Base-by-base conservation (phyloP, 352 stramenopile genomes). In the Globisporangium yorkense region DNA sequence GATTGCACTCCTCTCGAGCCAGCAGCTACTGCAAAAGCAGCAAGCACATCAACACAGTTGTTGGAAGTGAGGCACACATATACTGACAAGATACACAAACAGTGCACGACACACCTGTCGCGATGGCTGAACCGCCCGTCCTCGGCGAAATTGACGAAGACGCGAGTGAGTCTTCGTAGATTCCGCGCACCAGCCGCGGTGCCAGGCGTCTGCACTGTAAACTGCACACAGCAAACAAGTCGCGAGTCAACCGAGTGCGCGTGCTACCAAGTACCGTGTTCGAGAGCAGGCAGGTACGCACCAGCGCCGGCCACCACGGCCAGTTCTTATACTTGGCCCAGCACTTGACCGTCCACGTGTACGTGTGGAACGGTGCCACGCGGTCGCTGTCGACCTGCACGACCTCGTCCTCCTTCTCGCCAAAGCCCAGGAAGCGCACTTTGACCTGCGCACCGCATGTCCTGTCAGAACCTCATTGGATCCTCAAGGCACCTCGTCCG, bases 321-420 rank as follows among this genome's bases (percentile, higher is more conserved):
- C 79, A 92, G 52, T 92, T 92, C 16, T 77, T 67, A 61, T 88
- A 92, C 56, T 87, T 89, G 49, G 82, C 78, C 83, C 83, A 92
- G 57, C 80, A 88, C 58, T 90, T 90, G 61, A 90, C 80, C 8
- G 67, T 60, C 78, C 71, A 89, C 49, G 83, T 92, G 56, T 83
- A 92, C 35, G 80, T 88, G 54, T 92, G 74, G 61, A 80, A 90
- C 8, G 83, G 83, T 9, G 80, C 83, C 18, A 90, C 73, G 15
- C n/a, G 44, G 44, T 49, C 44, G 10, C 44, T 79, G 56, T 87
- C 67, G 21, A 90, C 3, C 61, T 53, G 73, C 68, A 88, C 66
- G 39, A 84, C 59, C 48, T 91, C 81, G 53, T 87, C 66, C 47
- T 72, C 87, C 40, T 72, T 63, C 4, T 66, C 13, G 0, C 50